Base-by-base conservation (phyloP, 176 grass and related monocot genomes). In the Zea luxurians region DNA sequence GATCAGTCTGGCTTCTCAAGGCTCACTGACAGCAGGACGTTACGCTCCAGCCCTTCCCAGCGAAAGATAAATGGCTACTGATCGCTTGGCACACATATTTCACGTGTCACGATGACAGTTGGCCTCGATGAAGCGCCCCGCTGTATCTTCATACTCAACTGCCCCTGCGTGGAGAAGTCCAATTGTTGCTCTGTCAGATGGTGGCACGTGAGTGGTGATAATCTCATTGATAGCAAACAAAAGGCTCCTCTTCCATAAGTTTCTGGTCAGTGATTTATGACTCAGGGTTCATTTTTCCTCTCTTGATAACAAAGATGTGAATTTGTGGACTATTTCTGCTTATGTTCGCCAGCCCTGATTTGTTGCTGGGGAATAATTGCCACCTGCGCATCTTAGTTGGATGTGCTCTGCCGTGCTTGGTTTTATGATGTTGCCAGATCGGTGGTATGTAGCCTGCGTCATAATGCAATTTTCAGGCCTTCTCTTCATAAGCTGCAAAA, bases 51-150 rank as follows among this genome's bases (percentile, higher is more conserved):
- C 5, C 58, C 91, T 47, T 78, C 83, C 0, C 89, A 98, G 52
- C 85, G 90, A 73, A 91, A 89, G 83, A 98, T 98, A 71, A 98
- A 98, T 4, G 95, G 95, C 6, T 98, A 98, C 61, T 98, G 83
- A 98, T 88, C 16, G 12, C 43, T 77, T 75, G 10, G 44, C 77
- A 63, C 54, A 41, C 68, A 64, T 38, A 68, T 48, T 71, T 55
- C 58, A 68, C 80, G 79, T 57, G 70, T 78, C 64, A 37, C 77
- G 65, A 63, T 80, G 52, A 27, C 66, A 80, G 27, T 37, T 80
- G 62, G 72, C 80, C 52, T 89, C 17, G n/a, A 54, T 49, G 76
- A 77, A 89, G 74, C 66, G 17, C 68, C 16, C 21, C 70, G 67
- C 63, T 77, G 76, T 77, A 53, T 78, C 66, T 48, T 66, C 68